Percentiles rank a stretch among this genome's conserved stretches.
phyloP scores from a whole-genome alignment of 164 flowering plant species.

The Berberis thunbergii region DNA sequence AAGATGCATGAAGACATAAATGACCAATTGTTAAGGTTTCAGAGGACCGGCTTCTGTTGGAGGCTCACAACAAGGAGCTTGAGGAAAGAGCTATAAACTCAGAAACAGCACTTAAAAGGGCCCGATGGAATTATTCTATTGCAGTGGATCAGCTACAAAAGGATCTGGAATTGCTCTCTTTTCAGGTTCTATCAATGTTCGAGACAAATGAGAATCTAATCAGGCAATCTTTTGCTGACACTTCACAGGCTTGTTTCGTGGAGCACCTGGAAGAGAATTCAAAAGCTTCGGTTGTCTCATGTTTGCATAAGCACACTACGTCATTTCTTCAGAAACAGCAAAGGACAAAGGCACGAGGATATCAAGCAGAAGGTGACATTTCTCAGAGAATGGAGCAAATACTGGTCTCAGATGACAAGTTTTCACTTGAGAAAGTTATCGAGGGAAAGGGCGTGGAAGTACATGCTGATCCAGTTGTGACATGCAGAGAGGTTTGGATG shows the following conservation, averaged over 20 bases:
- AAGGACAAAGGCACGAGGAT: conserved; percentile 1
- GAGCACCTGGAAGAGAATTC: conserved; percentile 18
- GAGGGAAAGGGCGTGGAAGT: conserved; percentile 3
- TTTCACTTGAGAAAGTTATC: background rate
- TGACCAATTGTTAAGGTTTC: conserved; percentile 42
- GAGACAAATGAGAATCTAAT: conserved; percentile 87
- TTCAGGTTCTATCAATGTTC: conserved; percentile 86
- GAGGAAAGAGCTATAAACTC: conserved; percentile 67
- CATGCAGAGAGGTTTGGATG: conserved; percentile 4
- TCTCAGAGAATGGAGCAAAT: conserved; percentile 6
- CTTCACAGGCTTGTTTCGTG: conserved; percentile 26
- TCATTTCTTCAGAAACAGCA: conserved; percentile 10
- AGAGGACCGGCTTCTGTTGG: conserved; percentile 49
- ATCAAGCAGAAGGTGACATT: background rate
- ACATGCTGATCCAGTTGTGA: background rate
- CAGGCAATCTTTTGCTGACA: conserved; percentile 51
- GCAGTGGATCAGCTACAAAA: conserved; percentile 79
- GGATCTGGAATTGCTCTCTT: conserved; percentile 85
- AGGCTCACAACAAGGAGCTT: conserved; percentile 60
- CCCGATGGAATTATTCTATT: conserved; percentile 75
- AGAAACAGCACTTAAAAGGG: conserved; percentile 77
- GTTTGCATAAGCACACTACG: conserved; percentile 9
- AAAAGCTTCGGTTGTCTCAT: conserved; percentile 9
- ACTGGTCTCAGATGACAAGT: background rate
- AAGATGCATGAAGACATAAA: conserved; percentile 52